A percentile compares a stretch with the other conserved stretches of the same genome.
Evolutionary conservation across 371 early-diverging fungal genomes (phyloP).

Genomic region (Apophysomyces ossiformis): DNA sequence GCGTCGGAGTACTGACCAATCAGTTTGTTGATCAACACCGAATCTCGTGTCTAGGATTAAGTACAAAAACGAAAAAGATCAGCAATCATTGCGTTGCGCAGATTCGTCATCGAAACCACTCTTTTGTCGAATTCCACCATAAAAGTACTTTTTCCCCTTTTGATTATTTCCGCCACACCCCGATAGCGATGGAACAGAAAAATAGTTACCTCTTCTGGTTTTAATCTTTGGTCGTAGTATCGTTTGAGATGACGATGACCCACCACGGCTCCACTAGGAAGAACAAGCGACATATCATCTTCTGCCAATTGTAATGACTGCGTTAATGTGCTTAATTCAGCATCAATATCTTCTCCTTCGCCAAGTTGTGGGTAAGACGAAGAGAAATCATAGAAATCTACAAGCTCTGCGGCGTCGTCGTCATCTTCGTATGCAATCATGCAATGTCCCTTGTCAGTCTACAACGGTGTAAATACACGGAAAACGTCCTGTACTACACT

Average conservation of each 20-base stretch:
- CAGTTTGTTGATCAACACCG: constrained; percentile 54
- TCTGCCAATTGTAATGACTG: constrained; percentile 52
- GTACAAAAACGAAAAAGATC: constrained; percentile 6
- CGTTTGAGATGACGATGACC: constrained; percentile 85
- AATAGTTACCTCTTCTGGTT: constrained; percentile 57
- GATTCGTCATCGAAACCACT: neutral
- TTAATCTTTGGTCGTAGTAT: constrained; percentile 89
- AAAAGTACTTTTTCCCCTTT: constrained; percentile 5
- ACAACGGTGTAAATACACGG: constrained; percentile 2
- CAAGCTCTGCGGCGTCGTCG: constrained; percentile 86
- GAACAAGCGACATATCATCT: constrained; percentile 82
- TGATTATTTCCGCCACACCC: neutral
- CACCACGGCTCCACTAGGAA: constrained; percentile 83
- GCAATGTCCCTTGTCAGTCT: constrained; percentile 91
- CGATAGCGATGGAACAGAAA: neutral
- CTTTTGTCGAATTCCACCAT: neutral
- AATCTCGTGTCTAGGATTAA: constrained; percentile 44
- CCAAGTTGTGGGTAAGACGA: constrained; percentile 46
- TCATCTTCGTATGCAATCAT: constrained; percentile 93
- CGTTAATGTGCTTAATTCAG: constrained; percentile 45
- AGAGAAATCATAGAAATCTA: constrained; percentile 91
- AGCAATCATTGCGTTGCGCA: constrained; percentile 1
- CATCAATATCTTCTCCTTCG: constrained; percentile 60
- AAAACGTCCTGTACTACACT: neutral
- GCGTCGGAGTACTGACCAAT: constrained; percentile 53